A percentile compares a stretch with the other conserved stretches of the same genome.
phyloP scores from a whole-genome alignment of 2,329 filamentous ascomycete species.

The Ophiostoma populinum region DNA sequence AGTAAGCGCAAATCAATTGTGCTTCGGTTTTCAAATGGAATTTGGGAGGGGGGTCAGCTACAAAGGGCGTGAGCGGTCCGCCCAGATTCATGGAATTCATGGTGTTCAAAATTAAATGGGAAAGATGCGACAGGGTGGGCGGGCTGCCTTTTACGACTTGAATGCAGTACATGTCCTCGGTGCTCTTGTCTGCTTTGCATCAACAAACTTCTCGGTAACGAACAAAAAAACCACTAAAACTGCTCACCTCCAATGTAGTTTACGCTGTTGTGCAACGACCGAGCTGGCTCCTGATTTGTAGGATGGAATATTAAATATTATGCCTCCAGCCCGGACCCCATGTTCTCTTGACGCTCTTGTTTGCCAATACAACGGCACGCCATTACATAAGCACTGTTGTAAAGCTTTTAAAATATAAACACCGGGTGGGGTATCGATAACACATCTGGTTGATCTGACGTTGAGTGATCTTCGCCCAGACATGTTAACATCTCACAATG shows the following conservation, averaged over 20 bases:
- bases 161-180: slow-evolving; percentile 2
- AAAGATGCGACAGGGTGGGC: slow-evolving; percentile 2
- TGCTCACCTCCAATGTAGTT: background rate
- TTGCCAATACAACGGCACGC: too few species aligned
- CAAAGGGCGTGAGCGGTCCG: background rate
- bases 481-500: too few species aligned
- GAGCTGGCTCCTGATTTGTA: too few species aligned
- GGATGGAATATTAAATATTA: too few species aligned
- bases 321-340: too few species aligned
- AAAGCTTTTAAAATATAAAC: too few species aligned
- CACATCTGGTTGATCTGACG: too few species aligned
- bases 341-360: too few species aligned
- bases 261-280: background rate
- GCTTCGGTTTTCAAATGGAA: slow-evolving; percentile 4
- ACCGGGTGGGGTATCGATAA: too few species aligned
- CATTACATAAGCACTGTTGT: too few species aligned
- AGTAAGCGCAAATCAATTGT: slow-evolving; percentile 7
- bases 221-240: slow-evolving; percentile 5
- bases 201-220: slow-evolving; percentile 3
- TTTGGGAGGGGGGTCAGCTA: slow-evolving; percentile 2
- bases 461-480: too few species aligned
- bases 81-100: slow-evolving; percentile 4
- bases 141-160: slow-evolving; percentile 2
- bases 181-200: slow-evolving; percentile 1
- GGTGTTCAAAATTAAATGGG: slow-evolving; percentile 6